Evolutionary conservation across 1,284 basidiomycete genomes (phyloP), one percentile per base, ranked within the genome.

Genomic region (Malassezia arunalokei): DNA sequence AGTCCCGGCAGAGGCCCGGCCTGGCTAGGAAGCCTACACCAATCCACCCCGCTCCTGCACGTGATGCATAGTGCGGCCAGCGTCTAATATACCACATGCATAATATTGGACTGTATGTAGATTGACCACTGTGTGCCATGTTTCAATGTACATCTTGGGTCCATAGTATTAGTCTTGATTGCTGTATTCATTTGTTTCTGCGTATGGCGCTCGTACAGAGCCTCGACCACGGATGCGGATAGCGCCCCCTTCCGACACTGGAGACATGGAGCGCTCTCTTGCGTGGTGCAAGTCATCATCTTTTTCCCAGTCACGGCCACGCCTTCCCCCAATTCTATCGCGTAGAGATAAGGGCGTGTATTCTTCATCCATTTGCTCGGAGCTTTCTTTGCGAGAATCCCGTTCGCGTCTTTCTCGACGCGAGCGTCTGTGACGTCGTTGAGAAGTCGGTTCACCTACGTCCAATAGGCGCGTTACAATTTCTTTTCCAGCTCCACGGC

Each of bases 391-490:
- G 11, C 11, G 15, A 11, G 47, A 31, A 32, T 20, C 39, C 3
- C 8, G 37, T 27, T 49, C 48, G 33, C 17, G 33, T 6, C 43
- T 20, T 6, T 32, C 37, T 1, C 33, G 33, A 3, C 33, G 11
- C 15, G 33, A 35, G 33, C 33, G 11, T 28, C 35, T 27, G 28
- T 35, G 30, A 9, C 43, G 31, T 5, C 33, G 47, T 28, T 37
- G 35, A 12, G 29, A n/a, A 20, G n/a, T 8, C 8, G 52, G 49
- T 28, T 63, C 60, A 14, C 66, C 69, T 0, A 72, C 62, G 6
- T 65, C 48, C 9, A 72, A 41, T 32, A 69, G 55, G 17, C 60
- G 63, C 38, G 68, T 58, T 1, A 72, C 70, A 27, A 73, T 64
- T 20, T 73, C 66, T 20, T 62, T 61, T 8, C 70, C 70, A 0